Conservation (phyloP, 495 filamentous ascomycete genomes). For the Aspergillus indologenus region DNA sequence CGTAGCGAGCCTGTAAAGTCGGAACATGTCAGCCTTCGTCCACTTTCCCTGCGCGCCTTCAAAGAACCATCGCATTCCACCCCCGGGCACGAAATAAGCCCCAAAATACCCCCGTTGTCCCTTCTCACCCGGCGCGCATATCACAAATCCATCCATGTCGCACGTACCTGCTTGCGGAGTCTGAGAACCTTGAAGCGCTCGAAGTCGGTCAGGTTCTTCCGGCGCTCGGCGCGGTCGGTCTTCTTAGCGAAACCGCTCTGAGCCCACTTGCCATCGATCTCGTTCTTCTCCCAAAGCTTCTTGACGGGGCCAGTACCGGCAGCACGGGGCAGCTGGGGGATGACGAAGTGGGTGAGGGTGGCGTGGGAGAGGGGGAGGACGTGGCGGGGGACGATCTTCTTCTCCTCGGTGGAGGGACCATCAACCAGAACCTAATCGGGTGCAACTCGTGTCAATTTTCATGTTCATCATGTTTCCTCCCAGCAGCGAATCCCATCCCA, state of each 20-base stretch:
- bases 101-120: background rate
- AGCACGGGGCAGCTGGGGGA: slow-evolving; percentile 82
- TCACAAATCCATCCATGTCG: slow-evolving; percentile 5
- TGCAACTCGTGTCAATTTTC: slow-evolving; percentile 36
- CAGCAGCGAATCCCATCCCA: too few species aligned
- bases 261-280: slow-evolving; percentile 88
- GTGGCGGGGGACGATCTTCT: slow-evolving; percentile 78
- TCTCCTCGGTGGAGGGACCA: slow-evolving; percentile 76
- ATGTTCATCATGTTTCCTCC: slow-evolving; percentile 8
- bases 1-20: slow-evolving; percentile 68
- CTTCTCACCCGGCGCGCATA: background rate
- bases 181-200: slow-evolving; percentile 99
- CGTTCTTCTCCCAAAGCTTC: slow-evolving; percentile 79
- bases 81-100: background rate
- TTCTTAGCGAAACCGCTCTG: slow-evolving; percentile 88
- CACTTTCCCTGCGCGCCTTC: background rate
- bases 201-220: slow-evolving; percentile 91
- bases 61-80: background rate
- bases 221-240: slow-evolving; percentile 74
- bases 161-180: slow-evolving; percentile 89
- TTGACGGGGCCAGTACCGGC: slow-evolving; percentile 78
- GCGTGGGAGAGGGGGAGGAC: slow-evolving; percentile 72
- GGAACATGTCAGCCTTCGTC: slow-evolving; percentile 19
- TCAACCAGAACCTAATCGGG: slow-evolving; percentile 81
- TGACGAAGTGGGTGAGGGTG: slow-evolving; percentile 85